Percentiles rank a stretch among this genome's conserved stretches.
Evolutionary conservation across 1,139 yeast genomes (phyloP).

Genomic region (Nakaseomyces bracarensis): DNA sequence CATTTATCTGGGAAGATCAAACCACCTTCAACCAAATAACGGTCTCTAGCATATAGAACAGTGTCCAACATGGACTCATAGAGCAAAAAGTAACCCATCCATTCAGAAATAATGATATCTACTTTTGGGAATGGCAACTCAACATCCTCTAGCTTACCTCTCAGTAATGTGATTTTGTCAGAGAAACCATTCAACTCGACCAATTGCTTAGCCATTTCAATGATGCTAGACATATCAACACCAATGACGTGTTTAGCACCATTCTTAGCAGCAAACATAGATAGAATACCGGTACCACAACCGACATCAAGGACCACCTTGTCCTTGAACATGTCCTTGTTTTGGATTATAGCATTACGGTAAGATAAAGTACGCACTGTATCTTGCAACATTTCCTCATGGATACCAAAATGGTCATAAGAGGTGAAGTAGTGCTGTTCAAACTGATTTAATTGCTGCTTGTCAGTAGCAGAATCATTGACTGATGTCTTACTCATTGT

Average conservation of each 20-base stretch:
- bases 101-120: conserved; percentile 92
- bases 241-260: conserved; percentile 97
- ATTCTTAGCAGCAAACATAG: conserved; percentile 97
- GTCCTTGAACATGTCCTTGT: conserved; percentile 81
- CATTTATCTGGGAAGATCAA: conserved; percentile 94
- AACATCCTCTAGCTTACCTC: conserved; percentile 94
- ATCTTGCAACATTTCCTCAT: conserved; percentile 98
- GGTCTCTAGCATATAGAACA: conserved; percentile 88
- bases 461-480: conserved; percentile 35
- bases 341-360: conserved; percentile 86
- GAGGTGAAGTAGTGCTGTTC: conserved; percentile 94
- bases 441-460: conserved; percentile 45
- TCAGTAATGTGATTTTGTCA: conserved; percentile 79
- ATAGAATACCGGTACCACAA: conserved; percentile 94
- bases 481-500: conserved; percentile 22
- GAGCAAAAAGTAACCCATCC: conserved; percentile 98
- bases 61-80: conserved; percentile 98
- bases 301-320: conserved; percentile 97
- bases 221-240: conserved; percentile 94
- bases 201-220: conserved; percentile 86
- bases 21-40: conserved; percentile 78
- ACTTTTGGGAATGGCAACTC: conserved; percentile 70
- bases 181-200: conserved; percentile 75
- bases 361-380: conserved; percentile 86
- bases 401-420: conserved; percentile 95